Base-by-base conservation (phyloP, 2,329 filamentous ascomycete genomes). In the Apiospora rasikravindrae region DNA sequence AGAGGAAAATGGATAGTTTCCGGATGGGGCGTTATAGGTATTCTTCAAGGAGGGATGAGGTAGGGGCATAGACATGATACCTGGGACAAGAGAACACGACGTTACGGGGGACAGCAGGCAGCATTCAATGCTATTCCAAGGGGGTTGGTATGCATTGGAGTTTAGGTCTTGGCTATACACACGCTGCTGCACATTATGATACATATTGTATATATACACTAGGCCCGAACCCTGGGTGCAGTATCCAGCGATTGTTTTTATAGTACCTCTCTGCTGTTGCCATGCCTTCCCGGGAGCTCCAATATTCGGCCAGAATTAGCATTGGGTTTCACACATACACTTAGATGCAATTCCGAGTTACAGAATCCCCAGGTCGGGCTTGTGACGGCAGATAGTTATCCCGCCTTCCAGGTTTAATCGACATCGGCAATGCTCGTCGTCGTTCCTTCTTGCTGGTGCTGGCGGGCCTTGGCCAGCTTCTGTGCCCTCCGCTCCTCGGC, bases 121-220 rank as follows among this genome's bases (percentile, higher is more conserved):
- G 33, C 57, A n/a, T 64, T 7, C 19, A 64, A 24, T 64, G 33
- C 19, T 29, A 40, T 64, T n/a, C 33, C 33, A 64, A 14, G 33
- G 33, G 33, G 19, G 22, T 40, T 64, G 57, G 57, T n/a, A 40
- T 64, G 19, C 19, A 13, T 37, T n/a, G 57, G 29, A 19, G 19
- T n/a, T 64, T 51, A 40, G 57, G 33, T 64, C 22, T 64, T 64
- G 57, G 33, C 57, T 40, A 64, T 29, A 40, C 57, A 61, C 29
- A 24, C 33, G 22, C 45, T 37, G 24, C 47, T 70, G 16, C 61
- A 70, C 53, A 70, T 44, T 66, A 70, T 70, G 69, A 47, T 70
- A 49, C 69, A 70, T 66, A 19, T 29, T 33, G 45, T 51, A 61
- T 70, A 70, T 70, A 70, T 70, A 70, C 69, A 70, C 69, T 66